Evolutionary conservation across 345 rosid genomes (phyloP).

Genomic region (Jatropha curcas): DNA sequence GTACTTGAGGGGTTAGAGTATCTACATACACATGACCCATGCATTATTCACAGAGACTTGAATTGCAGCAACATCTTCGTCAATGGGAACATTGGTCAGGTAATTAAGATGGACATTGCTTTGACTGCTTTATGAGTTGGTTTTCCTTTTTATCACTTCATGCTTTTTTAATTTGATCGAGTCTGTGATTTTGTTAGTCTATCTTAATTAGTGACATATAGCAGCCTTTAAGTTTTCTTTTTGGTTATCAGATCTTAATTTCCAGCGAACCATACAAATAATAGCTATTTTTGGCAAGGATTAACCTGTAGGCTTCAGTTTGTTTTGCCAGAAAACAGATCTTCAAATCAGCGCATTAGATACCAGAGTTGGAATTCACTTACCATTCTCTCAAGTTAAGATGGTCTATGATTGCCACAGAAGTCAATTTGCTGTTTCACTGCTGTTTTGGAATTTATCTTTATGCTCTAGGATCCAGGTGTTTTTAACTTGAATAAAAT

Average conservation of each 20-base stretch:
- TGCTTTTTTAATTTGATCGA: background rate
- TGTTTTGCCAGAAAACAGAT: background rate
- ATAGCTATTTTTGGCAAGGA: background rate
- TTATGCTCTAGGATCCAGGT: background rate
- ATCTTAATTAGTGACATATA: background rate
- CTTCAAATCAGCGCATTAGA: background rate
- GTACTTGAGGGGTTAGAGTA: constrained; percentile 60
- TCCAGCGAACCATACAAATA: background rate
- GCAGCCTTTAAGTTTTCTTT: too few relatives aligned
- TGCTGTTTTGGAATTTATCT: background rate
- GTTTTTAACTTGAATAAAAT: background rate
- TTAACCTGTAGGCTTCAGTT: background rate
- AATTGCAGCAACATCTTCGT: constrained; percentile 73
- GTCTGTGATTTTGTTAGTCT: background rate
- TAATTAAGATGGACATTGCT: constrained; percentile 8
- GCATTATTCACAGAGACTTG: constrained; percentile 66
- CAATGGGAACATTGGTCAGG: constrained; percentile 70
- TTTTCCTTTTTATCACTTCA: background rate
- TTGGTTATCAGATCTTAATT: background rate
- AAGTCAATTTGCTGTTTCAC: background rate
- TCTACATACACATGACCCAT: constrained; percentile 69
- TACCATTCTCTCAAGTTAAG: background rate
- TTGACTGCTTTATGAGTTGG: background rate
- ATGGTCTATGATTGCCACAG: background rate
- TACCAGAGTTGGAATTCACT: background rate